phyloP scores from a whole-genome alignment of 768 basidiomycete species.

The Xerocomellus amylosporus region DNA sequence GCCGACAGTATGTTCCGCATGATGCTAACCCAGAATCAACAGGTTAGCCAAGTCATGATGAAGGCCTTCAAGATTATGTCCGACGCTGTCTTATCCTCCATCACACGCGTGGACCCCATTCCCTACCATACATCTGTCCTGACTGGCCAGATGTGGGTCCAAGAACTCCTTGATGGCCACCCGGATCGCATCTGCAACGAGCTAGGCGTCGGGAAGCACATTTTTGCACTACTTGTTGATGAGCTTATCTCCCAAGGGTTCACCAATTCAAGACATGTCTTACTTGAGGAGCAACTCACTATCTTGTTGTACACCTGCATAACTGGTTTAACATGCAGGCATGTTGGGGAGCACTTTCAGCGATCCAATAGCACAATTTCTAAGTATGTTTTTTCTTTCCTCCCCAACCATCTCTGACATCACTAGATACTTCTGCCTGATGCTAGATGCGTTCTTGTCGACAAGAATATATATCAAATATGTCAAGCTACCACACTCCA shows the following conservation, averaged over 20 bases:
- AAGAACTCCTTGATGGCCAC: slow-evolving; percentile 1
- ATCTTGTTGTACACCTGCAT: not conserved
- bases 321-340: not conserved
- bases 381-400: no score
- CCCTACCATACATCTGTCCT: not conserved
- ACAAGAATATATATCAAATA: no score
- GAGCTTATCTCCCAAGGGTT: no score
- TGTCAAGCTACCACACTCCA: no score
- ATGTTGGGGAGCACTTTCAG: not conserved
- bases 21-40: not conserved
- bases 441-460: no score
- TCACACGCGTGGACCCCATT: not conserved
- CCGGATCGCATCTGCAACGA: not conserved
- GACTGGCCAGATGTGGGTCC: not conserved
- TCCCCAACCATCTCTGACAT: no score
- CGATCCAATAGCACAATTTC: not conserved
- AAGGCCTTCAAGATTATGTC: not conserved
- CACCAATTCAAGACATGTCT: no score
- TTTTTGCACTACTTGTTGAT: not conserved
- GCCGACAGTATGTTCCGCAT: not conserved
- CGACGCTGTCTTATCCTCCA: not conserved
- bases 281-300: not conserved
- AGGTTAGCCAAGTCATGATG: not conserved
- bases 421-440: no score
- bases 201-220: not conserved